Evolutionary conservation across 2,329 filamentous ascomycete genomes (phyloP), one percentile per base, ranked within the genome.

Genomic region (Phialophora verrucosa): DNA sequence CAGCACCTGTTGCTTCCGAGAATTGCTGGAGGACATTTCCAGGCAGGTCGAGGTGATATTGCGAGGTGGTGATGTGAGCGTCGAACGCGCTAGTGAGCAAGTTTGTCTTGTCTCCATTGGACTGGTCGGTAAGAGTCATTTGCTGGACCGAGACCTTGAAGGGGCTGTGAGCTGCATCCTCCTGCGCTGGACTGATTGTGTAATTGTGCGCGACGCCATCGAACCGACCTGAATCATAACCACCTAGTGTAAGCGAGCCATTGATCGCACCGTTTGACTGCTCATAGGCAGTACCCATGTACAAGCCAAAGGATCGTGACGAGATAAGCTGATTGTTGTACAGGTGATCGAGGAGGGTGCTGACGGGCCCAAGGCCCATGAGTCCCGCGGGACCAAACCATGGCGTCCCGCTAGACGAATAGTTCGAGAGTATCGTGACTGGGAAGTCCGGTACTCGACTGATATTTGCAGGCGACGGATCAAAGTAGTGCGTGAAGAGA

Each of bases 171-270:
- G 38, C 29, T 14, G 59, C 44, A 7, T 72, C 53, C 29, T 75
- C 75, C 76, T 78, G 69, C 51, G 70, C 76, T 76, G 57, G 72
- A 29, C 50, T 55, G 47, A 69, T 59, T 6, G 66, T 54, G 38
- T 64, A 72, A 32, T 69, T 74, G 66, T 78, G 73, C 1, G 76
- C 73, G 0, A 68, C 69, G 35, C 76, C 78, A 1, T 73, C 75
- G 66, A 81, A 80, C 23, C 80, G 77, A 27, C 78, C 78, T 12
- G 78, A 76, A 68, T 82, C 80, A 66, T 78, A 81, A 25, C 80
- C 80, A n/a, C 80, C 80, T 44, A 81, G 78, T 2, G 76, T 76
- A 44, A 80, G 78, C 65, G 76, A 79, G 29, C 80, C 80, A 61
- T 81, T 82, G 29, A 80, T 74, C 2, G 64, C 70, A 17, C 80